phyloP scores from a whole-genome alignment of 1,284 basidiomycete genomes.

The Ustilago loliicola region DNA sequence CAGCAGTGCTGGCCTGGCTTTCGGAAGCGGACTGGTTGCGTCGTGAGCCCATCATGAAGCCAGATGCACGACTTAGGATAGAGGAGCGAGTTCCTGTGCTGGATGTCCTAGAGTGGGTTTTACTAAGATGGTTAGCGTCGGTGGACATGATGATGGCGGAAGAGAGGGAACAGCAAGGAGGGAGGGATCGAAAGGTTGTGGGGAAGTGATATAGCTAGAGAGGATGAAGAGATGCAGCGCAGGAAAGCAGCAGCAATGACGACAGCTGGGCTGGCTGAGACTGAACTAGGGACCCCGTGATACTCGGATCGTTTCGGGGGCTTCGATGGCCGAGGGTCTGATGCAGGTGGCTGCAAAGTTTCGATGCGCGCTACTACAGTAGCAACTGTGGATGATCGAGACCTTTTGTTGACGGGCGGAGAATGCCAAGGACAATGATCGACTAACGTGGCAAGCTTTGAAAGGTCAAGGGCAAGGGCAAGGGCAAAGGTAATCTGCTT shows the following conservation, averaged over 20 bases:
- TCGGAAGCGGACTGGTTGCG: slow-evolving; percentile 25
- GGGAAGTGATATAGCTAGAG: background rate
- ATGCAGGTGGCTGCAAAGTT: background rate
- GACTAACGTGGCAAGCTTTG: slow-evolving; percentile 1
- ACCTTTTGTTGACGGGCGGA: background rate
- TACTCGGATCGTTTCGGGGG: slow-evolving; percentile 14
- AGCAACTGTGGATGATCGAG: background rate
- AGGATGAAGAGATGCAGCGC: background rate
- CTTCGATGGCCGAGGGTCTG: background rate
- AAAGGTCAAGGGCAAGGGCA: background rate
- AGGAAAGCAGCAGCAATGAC: background rate
- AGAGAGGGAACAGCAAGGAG: slow-evolving; percentile 1
- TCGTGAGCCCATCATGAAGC: slow-evolving; percentile 45
- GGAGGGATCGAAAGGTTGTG: background rate
- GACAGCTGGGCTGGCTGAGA: background rate
- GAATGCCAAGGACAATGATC: slow-evolving; percentile 9
- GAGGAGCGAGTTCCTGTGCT: slow-evolving; percentile 43
- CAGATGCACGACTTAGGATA: slow-evolving; percentile 45
- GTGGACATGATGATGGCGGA: slow-evolving; percentile 48
- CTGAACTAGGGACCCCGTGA: slow-evolving; percentile 9
- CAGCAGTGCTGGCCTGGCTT: slow-evolving; percentile 19
- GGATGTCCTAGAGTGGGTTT: slow-evolving; percentile 43
- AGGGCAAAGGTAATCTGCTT: background rate
- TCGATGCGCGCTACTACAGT: background rate
- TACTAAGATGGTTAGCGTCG: slow-evolving; percentile 15